These are phyloP conservation scores for Aspergillus tamarii DNA, from an alignment of 2,329 filamentous ascomycete species.

Conservation along the genomic window DNA sequence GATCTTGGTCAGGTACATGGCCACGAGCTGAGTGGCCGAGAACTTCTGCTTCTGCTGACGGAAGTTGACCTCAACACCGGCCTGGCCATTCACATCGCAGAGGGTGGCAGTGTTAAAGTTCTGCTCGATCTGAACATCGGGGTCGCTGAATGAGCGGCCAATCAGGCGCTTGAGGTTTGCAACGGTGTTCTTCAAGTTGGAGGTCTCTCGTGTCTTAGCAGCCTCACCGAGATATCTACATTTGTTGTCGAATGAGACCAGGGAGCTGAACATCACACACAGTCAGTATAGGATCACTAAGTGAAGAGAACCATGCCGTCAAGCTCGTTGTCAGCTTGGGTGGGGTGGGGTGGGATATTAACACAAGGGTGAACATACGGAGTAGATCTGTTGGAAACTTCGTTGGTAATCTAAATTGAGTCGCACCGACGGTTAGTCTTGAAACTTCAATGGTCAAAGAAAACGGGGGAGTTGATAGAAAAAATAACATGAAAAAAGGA, in stretches of 20 bases:
- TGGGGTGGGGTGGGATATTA: conserved; percentile 11
- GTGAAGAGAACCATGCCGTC: conserved; percentile 3
- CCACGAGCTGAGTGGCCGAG: conserved; percentile 88
- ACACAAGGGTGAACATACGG: conserved; percentile 69
- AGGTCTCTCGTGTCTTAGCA: conserved; percentile 98
- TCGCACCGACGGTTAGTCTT: conserved; percentile 22
- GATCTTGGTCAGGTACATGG: conserved; percentile 96
- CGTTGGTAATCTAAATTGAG: conserved; percentile 81
- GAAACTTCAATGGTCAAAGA: neutral
- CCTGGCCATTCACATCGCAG: conserved; percentile 89
- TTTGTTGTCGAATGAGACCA: conserved; percentile 95
- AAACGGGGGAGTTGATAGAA: neutral
- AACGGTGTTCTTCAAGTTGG: conserved; percentile 99
- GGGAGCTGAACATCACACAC: conserved; percentile 60
- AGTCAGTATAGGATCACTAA: conserved; percentile 21
- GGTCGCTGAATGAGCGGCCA: conserved; percentile 83
- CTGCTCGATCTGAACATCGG: conserved; percentile 91
- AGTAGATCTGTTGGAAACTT: conserved; percentile 97
- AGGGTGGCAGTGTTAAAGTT: conserved; percentile 84
- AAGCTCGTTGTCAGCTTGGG: neutral
- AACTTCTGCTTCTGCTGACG: conserved; percentile 94
- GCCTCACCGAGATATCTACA: conserved; percentile 91
- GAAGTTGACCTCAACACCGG: conserved; percentile 91
- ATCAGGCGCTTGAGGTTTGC: conserved; percentile 87
- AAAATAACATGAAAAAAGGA: neutral